Evolutionary conservation across 163 green algal genomes (phyloP).

Genomic region (Coccomyxa subellipsoidea): DNA sequence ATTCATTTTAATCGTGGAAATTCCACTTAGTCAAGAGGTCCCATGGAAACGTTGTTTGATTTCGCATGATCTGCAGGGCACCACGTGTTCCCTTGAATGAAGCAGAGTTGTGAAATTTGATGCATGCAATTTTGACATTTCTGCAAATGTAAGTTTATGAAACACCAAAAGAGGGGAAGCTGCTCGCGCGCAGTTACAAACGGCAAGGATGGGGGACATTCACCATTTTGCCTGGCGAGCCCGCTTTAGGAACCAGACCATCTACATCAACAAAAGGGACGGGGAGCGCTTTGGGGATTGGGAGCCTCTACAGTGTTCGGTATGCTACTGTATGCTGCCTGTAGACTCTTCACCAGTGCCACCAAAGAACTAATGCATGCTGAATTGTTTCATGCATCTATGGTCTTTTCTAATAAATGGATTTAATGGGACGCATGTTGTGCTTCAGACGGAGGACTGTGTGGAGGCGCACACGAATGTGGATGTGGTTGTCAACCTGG

Average conservation of each 20-base stretch:
- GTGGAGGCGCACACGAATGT: conserved; percentile 86
- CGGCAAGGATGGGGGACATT: conserved; percentile 72
- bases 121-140: no score
- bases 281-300: conserved; percentile 51
- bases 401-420: no score
- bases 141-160: not conserved
- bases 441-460: conserved; percentile 86
- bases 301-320: conserved; percentile 29
- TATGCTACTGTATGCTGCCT: not conserved
- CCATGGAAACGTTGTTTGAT: no score
- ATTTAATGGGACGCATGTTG: no score
- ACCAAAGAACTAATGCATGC: no score
- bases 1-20: no score
- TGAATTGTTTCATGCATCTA: no score
- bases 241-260: conserved; percentile 64
- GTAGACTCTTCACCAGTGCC: no score
- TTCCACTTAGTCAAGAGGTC: no score
- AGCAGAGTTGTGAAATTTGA: no score
- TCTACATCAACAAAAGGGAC: conserved; percentile 69
- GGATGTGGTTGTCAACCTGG: conserved; percentile 75
- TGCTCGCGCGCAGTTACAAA: conserved; percentile 56
- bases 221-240: conserved; percentile 82
- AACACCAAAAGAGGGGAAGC: not conserved
- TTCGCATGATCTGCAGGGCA: no score
- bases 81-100: no score